These are phyloP conservation scores for Podila horticola DNA, from an alignment of 192 early-diverging fungal genomes.

Conservation along the genomic window DNA sequence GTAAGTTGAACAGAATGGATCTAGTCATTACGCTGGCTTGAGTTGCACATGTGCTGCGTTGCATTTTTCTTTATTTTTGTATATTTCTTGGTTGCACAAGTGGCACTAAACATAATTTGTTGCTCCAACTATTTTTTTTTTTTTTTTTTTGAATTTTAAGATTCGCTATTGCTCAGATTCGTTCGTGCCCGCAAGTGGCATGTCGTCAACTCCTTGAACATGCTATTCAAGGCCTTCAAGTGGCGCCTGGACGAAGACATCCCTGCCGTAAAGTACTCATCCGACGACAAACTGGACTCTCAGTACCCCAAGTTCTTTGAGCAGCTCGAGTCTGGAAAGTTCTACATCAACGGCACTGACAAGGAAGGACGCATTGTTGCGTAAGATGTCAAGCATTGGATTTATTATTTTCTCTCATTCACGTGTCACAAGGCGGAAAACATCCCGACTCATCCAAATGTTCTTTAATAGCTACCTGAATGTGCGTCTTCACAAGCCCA, in stretches of 20 bases:
- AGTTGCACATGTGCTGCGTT: too few species aligned
- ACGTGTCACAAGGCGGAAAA: too few species aligned
- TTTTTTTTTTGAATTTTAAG: neutral
- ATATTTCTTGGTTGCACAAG: neutral
- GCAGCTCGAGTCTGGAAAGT: constrained; percentile 57
- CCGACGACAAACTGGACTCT: constrained; percentile 5
- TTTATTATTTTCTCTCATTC: too few species aligned
- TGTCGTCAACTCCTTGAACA: constrained; percentile 70
- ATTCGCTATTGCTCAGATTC: constrained; percentile 73
- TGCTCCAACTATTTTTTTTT: neutral
- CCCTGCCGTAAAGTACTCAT: constrained; percentile 40
- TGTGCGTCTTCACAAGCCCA: constrained; percentile 51
- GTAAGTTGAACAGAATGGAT: neutral
- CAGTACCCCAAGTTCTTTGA: constrained; percentile 10
- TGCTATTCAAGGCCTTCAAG: constrained; percentile 72
- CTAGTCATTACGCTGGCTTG: neutral
- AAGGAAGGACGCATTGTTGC: constrained; percentile 54
- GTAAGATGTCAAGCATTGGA: constrained; percentile 27
- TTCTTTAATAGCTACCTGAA: constrained; percentile 52
- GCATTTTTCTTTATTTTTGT: neutral
- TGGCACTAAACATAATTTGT: neutral
- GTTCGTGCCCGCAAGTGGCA: constrained; percentile 92
- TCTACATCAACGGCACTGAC: constrained; percentile 56
- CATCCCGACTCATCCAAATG: neutral
- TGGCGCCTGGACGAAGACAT: constrained; percentile 77